These are phyloP conservation scores for Leptographium radiaticola DNA, from an alignment of 2,329 filamentous ascomycete species.

Conservation along the genomic window DNA sequence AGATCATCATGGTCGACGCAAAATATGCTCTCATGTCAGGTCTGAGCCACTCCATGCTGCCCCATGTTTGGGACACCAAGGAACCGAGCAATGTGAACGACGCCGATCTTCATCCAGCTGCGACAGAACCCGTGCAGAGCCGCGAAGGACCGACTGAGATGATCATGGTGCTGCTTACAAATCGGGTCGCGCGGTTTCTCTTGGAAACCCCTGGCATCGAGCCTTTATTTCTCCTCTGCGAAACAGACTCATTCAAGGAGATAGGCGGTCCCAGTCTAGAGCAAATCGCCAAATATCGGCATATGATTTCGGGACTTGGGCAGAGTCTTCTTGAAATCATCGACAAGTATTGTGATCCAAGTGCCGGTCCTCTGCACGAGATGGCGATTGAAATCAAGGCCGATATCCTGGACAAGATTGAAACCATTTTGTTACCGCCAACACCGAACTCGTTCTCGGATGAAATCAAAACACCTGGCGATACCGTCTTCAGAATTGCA, in stretches of 20 bases:
- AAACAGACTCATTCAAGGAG: slow-evolving; percentile 19
- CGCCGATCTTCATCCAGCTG: slow-evolving; percentile 40
- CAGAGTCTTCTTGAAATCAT: slow-evolving; percentile 30
- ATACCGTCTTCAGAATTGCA: slow-evolving; percentile 43
- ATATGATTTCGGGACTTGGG: slow-evolving; percentile 28
- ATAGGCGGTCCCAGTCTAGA: slow-evolving; percentile 14
- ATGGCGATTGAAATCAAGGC: slow-evolving; percentile 34
- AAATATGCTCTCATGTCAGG: slow-evolving; percentile 45
- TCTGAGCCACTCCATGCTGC: slow-evolving; percentile 37
- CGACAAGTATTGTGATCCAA: slow-evolving; percentile 35
- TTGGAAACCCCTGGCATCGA: slow-evolving; percentile 35
- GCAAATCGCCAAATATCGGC: slow-evolving; percentile 28
- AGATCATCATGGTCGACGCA: slow-evolving; percentile 44
- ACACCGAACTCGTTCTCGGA: slow-evolving; percentile 33
- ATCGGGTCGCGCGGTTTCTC: slow-evolving; percentile 37
- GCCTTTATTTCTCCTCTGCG: slow-evolving; percentile 32
- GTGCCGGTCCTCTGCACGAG: slow-evolving; percentile 38
- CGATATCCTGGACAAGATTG: slow-evolving; percentile 36
- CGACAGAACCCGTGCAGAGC: slow-evolving; percentile 35
- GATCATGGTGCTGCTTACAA: slow-evolving; percentile 40
- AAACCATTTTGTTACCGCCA: slow-evolving; percentile 32
- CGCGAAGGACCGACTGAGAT: slow-evolving; percentile 48
- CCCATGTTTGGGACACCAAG: slow-evolving; percentile 42
- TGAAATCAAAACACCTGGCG: slow-evolving; percentile 34
- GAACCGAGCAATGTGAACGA: slow-evolving; percentile 46